Base-by-base conservation (phyloP, 1,284 basidiomycete species). In the Melanopsichium pennsylvanicum region DNA sequence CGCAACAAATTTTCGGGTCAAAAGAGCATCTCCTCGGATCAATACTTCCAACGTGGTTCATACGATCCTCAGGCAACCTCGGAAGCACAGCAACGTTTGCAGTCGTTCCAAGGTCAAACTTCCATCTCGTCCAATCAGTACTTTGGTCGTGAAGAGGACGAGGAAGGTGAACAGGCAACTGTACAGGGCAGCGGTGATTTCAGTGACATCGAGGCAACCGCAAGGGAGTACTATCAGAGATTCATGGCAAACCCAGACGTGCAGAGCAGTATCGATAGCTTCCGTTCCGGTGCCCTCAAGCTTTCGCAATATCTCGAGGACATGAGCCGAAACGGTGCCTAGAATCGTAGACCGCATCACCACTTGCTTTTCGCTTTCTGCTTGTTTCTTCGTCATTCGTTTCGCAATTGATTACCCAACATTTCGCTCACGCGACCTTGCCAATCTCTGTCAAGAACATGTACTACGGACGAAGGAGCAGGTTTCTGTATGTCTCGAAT, bases 11-110 rank as follows among this genome's bases (percentile, higher is more conserved):
- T 98, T 80, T 91, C 92, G 1, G 83, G 79, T 64, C 95, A 97
- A 81, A 98, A 97, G 82, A 84, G 68, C 35, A 81, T 99, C 81
- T 96, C 93, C 5, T 95, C 92, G 2, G 96, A 98, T 81, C 93
- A 95, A 90, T 97, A 92, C 85, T 97, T 97, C 82, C 91, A 90
- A 32, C 87, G 95, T 25, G 90, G 91, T 48, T 82, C 87, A 16
- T 97, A 97, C 83, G 95, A 98, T 81, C 87, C 92, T 1, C 79
- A 83, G 36, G 85, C 88, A 4, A 81, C 87, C 27, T 82, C 84
- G 34, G 93, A 97, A 82, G 92, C 93, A 2, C 90, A 93, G 80
- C 83, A 86, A 18, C 87, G 95, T 9, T 84, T 97, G 38, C 87
- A 89, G 72, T 85, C 87, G 40, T 98, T 99, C 87, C 87, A 89